phyloP scores from a whole-genome alignment of 495 filamentous ascomycete species.

The Annulohypoxylon nitens region DNA sequence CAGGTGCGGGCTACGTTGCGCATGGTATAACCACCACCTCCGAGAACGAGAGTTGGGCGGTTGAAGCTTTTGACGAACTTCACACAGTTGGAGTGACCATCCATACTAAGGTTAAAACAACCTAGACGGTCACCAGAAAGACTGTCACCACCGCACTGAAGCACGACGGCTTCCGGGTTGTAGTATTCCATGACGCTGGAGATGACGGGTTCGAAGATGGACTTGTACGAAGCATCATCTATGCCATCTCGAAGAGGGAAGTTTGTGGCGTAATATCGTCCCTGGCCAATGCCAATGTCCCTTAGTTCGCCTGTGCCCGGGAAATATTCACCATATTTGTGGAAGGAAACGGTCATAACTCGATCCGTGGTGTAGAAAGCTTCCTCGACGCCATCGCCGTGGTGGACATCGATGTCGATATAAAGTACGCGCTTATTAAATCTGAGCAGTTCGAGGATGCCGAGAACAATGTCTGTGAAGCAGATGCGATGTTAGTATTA shows the following conservation, averaged over 20 bases:
- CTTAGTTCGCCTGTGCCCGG: conserved; percentile 96
- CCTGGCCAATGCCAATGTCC: conserved; percentile 91
- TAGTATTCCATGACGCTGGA: conserved; percentile 96
- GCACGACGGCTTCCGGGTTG: conserved; percentile 90
- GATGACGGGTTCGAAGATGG: conserved; percentile 96
- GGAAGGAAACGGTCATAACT: conserved; percentile 98
- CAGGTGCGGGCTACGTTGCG: conserved; percentile 97
- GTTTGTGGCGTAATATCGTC: conserved; percentile 96
- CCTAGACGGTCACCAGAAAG: conserved; percentile 94
- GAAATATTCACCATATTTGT: conserved; percentile 99
- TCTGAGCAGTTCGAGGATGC: conserved; percentile 94
- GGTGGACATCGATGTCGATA: conserved; percentile 98
- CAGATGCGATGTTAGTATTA: background rate
- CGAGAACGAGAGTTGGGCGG: conserved; percentile 89
- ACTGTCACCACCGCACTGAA: conserved; percentile 97
- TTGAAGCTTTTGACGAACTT: conserved; percentile 94
- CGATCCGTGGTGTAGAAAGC: conserved; percentile 98
- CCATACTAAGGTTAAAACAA: conserved; percentile 98
- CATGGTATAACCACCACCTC: conserved; percentile 99
- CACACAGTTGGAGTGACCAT: conserved; percentile 97
- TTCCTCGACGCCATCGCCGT: conserved; percentile 97
- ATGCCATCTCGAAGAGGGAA: conserved; percentile 97
- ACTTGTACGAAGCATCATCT: conserved; percentile 91
- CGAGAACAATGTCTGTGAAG: conserved; percentile 88
- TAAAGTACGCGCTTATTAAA: conserved; percentile 95